Conservation (phyloP, 768 basidiomycete species). For the Suillus cothurnatus region DNA sequence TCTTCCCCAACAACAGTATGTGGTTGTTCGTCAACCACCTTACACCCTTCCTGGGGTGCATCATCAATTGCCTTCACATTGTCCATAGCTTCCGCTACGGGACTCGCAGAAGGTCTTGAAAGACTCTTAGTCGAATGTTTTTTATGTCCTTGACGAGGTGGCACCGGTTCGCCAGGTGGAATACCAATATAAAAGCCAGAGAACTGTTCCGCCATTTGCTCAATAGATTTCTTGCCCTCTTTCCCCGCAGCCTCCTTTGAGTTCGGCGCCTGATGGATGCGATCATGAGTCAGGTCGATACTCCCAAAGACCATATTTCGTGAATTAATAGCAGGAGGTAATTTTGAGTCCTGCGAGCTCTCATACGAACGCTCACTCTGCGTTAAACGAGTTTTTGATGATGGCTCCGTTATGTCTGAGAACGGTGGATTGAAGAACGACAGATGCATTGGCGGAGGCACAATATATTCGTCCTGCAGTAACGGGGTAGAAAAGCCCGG, state of each 20-base stretch:
- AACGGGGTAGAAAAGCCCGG: conserved; percentile 9
- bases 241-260: conserved; percentile 4
- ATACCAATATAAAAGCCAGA: conserved; percentile 49
- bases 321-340: conserved; percentile 9
- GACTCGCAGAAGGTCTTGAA: conserved; percentile 10
- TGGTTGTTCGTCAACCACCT: background rate
- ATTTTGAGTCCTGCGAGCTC: background rate
- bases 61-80: conserved; percentile 4
- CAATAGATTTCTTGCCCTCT: conserved; percentile 18
- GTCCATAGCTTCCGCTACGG: conserved; percentile 1
- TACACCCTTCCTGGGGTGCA: background rate
- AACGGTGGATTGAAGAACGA: background rate
- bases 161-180: conserved; percentile 37
- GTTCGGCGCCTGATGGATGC: conserved; percentile 10
- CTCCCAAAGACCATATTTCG: conserved; percentile 54
- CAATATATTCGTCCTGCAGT: conserved; percentile 7
- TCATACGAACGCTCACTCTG: background rate
- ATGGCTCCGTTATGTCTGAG: background rate
- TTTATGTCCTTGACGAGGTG: conserved; percentile 25
- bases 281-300: conserved; percentile 32
- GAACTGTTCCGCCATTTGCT: conserved; percentile 32
- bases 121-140: conserved; percentile 27
- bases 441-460: background rate
- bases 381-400: background rate
- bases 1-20: conserved; percentile 2